Evolutionary conservation across 768 basidiomycete species (phyloP), one percentile per base, ranked within the genome.

Genomic region (Exidia glandulosa): DNA sequence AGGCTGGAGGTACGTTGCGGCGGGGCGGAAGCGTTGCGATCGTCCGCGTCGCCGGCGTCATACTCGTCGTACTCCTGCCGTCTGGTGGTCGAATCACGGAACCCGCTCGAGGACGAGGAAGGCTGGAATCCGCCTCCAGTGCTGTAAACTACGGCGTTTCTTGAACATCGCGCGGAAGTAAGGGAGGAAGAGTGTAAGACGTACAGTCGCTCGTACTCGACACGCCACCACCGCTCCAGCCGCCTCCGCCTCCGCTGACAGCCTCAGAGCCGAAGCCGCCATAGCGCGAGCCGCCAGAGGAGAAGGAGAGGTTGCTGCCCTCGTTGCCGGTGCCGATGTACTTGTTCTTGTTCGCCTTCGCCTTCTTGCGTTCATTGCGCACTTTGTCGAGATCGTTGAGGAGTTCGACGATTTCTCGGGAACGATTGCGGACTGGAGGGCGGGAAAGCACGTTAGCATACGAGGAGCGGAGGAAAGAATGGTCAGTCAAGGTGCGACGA

Each of bases 361-460:
- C 96, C 72, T 94, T 96, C 41, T 92, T 82, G 32, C 96, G 83
- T 71, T 98, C 96, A 2, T 70, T 63, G 41, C 96, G 84, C 61
- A 99, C 94, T 65, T 82, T 84, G 55, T 98, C 96, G 7, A 98
- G 86, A 68, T 98, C 94, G 1, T 83, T 79, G 2, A 99, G 80
- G 2, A 99, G 80, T 58, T 94, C 90, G n/a, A 90, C 90, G 30
- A 99, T 76, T 72, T 98, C 95, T 36, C 85, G 85, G 29, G 95
- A 83, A 27, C 96, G 87, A 70, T 98, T 97, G 54, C 96, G 90
- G 58, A 99, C 96, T 98, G 69, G 14, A 3, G 0, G 23, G n/a
- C n/a, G n/a, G n/a, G n/a, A n/a, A n/a, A n/a, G n/a, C n/a, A n/a
- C n/a, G n/a, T n/a, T n/a, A n/a, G n/a, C n/a, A n/a, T n/a, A n/a